phyloP scores from a whole-genome alignment of 2,329 filamentous ascomycete genomes.

The Sarocladium kiliense region DNA sequence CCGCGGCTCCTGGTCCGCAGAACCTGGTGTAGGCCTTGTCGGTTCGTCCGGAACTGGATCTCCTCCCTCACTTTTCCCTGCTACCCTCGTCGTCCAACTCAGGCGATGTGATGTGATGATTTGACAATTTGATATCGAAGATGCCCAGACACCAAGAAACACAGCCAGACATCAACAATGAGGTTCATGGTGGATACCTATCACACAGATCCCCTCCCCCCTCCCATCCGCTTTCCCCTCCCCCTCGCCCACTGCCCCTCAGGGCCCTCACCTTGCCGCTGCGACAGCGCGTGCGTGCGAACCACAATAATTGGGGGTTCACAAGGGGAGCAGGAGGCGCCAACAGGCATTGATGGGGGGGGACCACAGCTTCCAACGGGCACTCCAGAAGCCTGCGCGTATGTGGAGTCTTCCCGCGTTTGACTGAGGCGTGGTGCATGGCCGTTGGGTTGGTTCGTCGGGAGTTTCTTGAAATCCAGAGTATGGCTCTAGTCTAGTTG shows the following conservation, averaged over 20 bases:
- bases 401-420: conserved; percentile 9
- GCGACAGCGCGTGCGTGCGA: background rate
- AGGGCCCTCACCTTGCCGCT: conserved; percentile 5
- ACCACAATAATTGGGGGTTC: conserved; percentile 8
- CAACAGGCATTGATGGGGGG: background rate
- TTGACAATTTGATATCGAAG: background rate
- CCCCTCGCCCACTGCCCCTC: background rate
- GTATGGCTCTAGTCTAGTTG: too few relatives aligned
- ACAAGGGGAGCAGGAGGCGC: background rate
- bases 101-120: background rate
- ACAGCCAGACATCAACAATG: background rate
- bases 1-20: conserved; percentile 3
- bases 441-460: background rate
- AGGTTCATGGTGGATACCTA: conserved; percentile 9
- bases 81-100: background rate
- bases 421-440: background rate
- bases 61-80: background rate
- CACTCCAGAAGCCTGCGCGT: conserved; percentile 7
- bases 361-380: conserved; percentile 5
- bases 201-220: conserved; percentile 5
- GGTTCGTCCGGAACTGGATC: background rate
- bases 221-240: background rate
- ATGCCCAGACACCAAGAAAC: background rate
- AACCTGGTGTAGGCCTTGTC: background rate
- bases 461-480: too few relatives aligned